Percentiles rank a stretch among this genome's conserved stretches.
phyloP scores from a whole-genome alignment of 805 yeast genomes.

The Myxozyma geophila region DNA sequence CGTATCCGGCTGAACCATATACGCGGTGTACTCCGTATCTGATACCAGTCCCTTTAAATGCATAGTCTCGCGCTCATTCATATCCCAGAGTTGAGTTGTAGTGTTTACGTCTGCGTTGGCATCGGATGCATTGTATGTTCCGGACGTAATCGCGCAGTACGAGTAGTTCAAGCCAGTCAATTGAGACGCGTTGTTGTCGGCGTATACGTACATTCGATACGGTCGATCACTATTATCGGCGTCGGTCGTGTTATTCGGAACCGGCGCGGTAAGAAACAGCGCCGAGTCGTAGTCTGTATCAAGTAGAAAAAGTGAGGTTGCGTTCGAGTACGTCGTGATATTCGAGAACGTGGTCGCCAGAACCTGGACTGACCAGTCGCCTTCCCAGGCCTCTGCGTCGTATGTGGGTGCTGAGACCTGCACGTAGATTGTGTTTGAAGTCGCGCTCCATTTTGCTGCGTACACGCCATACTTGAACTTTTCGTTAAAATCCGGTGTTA shows the following conservation, averaged over 20 bases:
- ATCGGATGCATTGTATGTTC: slow-evolving; percentile 50
- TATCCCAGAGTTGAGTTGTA: slow-evolving; percentile 54
- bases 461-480: neutral
- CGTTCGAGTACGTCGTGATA: neutral
- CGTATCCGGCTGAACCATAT: slow-evolving; percentile 57
- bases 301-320: neutral
- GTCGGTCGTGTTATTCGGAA: slow-evolving; percentile 1
- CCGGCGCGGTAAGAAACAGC: slow-evolving; percentile 16
- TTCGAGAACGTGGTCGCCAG: slow-evolving; percentile 10
- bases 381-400: slow-evolving; percentile 13
- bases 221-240: slow-evolving; percentile 8
- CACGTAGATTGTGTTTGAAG: neutral
- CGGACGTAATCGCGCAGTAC: slow-evolving; percentile 72
- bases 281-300: slow-evolving; percentile 26
- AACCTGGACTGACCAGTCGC: slow-evolving; percentile 23
- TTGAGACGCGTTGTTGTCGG: slow-evolving; percentile 47
- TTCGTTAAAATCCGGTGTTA: neutral
- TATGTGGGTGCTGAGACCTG: slow-evolving; percentile 18
- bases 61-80: slow-evolving; percentile 59
- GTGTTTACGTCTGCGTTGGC: slow-evolving; percentile 42
- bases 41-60: slow-evolving; percentile 62
- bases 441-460: neutral
- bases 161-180: slow-evolving; percentile 54
- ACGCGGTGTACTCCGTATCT: slow-evolving; percentile 67
- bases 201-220: slow-evolving; percentile 50